Evolutionary conservation across 116 monocot species (phyloP).

Genomic region (Zostera marina): DNA sequence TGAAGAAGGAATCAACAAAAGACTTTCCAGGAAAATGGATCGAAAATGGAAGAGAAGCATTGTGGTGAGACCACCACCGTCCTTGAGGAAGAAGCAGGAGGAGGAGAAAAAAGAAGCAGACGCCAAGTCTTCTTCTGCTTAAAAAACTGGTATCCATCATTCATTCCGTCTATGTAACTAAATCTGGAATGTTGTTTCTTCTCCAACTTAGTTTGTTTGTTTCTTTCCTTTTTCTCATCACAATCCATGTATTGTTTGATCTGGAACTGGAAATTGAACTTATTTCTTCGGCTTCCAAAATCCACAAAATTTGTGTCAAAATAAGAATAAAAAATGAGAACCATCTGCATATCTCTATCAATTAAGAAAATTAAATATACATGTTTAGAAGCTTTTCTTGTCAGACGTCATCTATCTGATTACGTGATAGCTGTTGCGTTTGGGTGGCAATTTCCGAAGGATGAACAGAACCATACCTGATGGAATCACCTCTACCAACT

Average conservation of each 20-base stretch:
- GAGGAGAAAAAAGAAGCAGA: constrained; percentile 57
- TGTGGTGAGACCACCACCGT: constrained; percentile 83
- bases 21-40: constrained; percentile 82
- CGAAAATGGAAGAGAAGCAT: constrained; percentile 82
- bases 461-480: constrained; percentile 81
- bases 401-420: no score
- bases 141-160: no score
- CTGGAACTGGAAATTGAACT: not conserved
- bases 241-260: no score
- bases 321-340: not conserved
- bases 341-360: not conserved
- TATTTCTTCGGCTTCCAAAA: not conserved
- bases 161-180: no score
- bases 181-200: not conserved
- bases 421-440: constrained; percentile 4
- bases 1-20: constrained; percentile 68
- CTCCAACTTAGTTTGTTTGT: not conserved
- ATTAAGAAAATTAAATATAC: no score
- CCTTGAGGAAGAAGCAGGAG: constrained; percentile 65
- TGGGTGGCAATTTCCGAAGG: constrained; percentile 70
- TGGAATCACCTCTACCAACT: constrained; percentile 87
- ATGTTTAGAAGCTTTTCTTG: no score
- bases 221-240: not conserved
- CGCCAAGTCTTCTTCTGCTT: constrained; percentile 25
- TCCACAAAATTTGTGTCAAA: not conserved